Conservation (phyloP, 371 early-diverging fungal genomes). For the Mortierella sp. region DNA sequence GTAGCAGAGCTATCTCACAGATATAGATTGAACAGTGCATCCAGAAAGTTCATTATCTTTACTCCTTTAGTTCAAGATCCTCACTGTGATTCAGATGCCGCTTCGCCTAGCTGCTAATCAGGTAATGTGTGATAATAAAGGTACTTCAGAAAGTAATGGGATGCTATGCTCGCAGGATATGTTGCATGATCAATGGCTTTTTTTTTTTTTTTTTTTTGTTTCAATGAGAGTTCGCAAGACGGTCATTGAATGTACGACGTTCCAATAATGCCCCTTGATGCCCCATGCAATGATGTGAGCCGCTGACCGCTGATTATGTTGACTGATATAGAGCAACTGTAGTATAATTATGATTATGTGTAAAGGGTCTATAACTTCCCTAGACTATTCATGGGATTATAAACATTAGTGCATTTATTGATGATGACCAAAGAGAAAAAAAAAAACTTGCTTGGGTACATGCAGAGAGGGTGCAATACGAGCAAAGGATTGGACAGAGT, state of each 20-base stretch:
- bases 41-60: neutral
- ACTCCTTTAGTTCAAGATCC: constrained; percentile 1
- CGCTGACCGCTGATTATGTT: neutral
- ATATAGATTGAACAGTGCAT: neutral
- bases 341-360: neutral
- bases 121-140: too few relatives aligned
- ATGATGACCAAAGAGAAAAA: neutral
- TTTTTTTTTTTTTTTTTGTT: neutral
- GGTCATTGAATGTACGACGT: neutral
- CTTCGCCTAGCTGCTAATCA: neutral
- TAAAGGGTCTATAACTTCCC: neutral
- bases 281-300: constrained; percentile 8
- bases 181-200: neutral
- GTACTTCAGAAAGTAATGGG: too few relatives aligned
- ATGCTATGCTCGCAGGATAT: constrained; percentile 1
- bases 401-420: neutral
- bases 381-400: neutral
- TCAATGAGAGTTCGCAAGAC: neutral
- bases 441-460: neutral
- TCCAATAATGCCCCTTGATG: constrained; percentile 5
- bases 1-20: neutral
- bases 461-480: neutral
- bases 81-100: constrained; percentile 1
- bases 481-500: neutral
- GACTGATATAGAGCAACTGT: neutral